Evolutionary conservation across 2,329 filamentous ascomycete species (phyloP).

Genomic region (Fusarium oxysporum): DNA sequence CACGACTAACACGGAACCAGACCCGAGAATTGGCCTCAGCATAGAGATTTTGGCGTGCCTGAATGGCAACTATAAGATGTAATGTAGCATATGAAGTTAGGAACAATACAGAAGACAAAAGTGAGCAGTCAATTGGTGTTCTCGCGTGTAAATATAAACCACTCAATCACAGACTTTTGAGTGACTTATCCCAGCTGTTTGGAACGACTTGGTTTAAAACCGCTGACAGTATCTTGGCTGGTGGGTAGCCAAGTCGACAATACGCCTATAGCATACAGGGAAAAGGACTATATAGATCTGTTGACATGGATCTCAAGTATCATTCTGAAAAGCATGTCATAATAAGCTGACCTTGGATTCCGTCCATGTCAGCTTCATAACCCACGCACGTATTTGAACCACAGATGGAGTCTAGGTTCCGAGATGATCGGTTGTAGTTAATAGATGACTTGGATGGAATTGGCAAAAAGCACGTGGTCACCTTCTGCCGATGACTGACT

Average conservation of each 20-base stretch:
- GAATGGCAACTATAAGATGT: conserved; percentile 53
- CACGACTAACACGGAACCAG: conserved; percentile 42
- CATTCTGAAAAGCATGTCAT: not conserved
- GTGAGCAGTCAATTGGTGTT: conserved; percentile 9
- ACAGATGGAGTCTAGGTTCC: not conserved
- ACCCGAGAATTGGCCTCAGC: conserved; percentile 55
- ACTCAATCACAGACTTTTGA: conserved; percentile 2
- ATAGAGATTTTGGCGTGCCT: conserved; percentile 56
- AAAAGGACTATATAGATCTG: not conserved
- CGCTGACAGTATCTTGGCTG: not conserved
- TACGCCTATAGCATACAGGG: not conserved
- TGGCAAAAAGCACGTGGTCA: conserved; percentile 35
- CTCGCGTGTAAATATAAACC: conserved; percentile 23
- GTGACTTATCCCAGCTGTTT: conserved; percentile 1
- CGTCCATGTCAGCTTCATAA: not conserved
- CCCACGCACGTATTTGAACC: not conserved
- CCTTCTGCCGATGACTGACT: conserved; percentile 19
- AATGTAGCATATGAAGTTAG: conserved; percentile 2
- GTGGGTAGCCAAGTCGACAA: not conserved
- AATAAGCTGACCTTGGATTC: not conserved
- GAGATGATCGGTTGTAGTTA: not conserved
- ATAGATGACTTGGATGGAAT: not conserved
- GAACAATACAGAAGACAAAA: conserved; percentile 1
- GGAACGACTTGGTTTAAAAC: not conserved
- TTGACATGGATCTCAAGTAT: not conserved